These are phyloP conservation scores for Linnemannia schmuckeri DNA, from an alignment of 192 early-diverging fungal genomes.

Conservation along the genomic window DNA sequence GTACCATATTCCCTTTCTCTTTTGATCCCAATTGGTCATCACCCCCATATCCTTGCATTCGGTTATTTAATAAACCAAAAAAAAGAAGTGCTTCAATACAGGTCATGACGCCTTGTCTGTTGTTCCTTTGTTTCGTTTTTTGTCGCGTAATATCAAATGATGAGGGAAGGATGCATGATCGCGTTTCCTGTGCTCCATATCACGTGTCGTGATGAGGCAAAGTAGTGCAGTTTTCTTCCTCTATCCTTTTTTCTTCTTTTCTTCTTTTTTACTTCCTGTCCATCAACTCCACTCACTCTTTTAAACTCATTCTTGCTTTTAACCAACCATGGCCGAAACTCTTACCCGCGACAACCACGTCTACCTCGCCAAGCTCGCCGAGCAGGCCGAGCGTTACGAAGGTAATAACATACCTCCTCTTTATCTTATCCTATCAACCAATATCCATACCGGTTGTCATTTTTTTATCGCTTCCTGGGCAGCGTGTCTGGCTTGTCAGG, in stretches of 20 bases:
- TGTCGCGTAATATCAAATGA: too few species aligned
- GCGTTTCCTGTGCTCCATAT: not conserved
- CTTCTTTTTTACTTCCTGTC: not conserved
- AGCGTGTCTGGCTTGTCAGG: too few species aligned
- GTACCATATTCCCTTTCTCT: not conserved
- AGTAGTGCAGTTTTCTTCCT: not conserved
- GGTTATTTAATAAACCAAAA: too few species aligned
- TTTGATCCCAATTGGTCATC: not conserved
- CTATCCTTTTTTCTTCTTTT: not conserved
- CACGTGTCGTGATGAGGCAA: not conserved
- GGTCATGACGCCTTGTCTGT: too few species aligned
- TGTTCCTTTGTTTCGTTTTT: too few species aligned
- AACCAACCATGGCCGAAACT: constrained; percentile 23
- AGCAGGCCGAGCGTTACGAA: constrained; percentile 97
- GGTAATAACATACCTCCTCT: constrained; percentile 62
- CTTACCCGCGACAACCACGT: constrained; percentile 79
- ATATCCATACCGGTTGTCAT: too few species aligned
- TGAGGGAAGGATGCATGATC: too few species aligned
- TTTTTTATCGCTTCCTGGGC: too few species aligned
- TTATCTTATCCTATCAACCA: not conserved
- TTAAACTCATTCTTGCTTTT: not conserved
- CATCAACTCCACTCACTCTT: not conserved
- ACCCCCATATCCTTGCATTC: too few species aligned
- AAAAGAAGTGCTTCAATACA: too few species aligned
- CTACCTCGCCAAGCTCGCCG: constrained; percentile 98